Base-by-base conservation (phyloP, 345 rosid genomes). In the Pelargonium nanum region DNA sequence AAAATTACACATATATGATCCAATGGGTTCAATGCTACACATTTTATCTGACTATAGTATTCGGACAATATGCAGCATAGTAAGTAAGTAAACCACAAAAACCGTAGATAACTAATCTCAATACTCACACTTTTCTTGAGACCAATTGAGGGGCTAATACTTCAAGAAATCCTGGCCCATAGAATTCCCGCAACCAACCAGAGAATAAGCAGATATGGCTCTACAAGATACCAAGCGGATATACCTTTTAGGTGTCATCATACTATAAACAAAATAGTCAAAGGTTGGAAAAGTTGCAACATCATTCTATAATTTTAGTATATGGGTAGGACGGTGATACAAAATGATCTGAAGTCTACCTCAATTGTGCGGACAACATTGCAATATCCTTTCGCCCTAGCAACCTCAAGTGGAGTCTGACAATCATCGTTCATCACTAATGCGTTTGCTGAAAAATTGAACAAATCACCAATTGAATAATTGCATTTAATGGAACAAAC, bases 151-250 rank as follows among this genome's bases (percentile, higher is more conserved):
- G 97, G 62, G 85, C 88, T 68, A 94, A 58, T 54, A 81, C 74
- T 72, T 94, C 96, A 30, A 94, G 88, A 77, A 94, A 78, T 53
- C 91, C 85, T 10, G 86, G 89, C 40, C 97, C 97, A 63, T 84
- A 82, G 68, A 84, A 82, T 65, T 94, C 99, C 63, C 95, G 85
- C 94, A 90, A 44, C 95, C 90, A 90, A 22, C 96, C 99, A 70
- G 97, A 83, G 80, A 90, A 94, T 58, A 94, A 81, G 73, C 86
- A 86, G 65, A 87, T 77, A 48, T 88, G 89, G 62, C 59, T 70
- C 97, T 94, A 76, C 48, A 40, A 40, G 15, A 40, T 40, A 40
- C 48, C 48, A 40, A 17, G 15, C 15, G 48, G 15, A 40, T 17
- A 10, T 12, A 10, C 48, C 48, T 40, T 40, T 40, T 40, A 40